These are phyloP conservation scores for Yamadazyma diospyri DNA, from an alignment of 1,139 yeast genomes.

Conservation along the genomic window DNA sequence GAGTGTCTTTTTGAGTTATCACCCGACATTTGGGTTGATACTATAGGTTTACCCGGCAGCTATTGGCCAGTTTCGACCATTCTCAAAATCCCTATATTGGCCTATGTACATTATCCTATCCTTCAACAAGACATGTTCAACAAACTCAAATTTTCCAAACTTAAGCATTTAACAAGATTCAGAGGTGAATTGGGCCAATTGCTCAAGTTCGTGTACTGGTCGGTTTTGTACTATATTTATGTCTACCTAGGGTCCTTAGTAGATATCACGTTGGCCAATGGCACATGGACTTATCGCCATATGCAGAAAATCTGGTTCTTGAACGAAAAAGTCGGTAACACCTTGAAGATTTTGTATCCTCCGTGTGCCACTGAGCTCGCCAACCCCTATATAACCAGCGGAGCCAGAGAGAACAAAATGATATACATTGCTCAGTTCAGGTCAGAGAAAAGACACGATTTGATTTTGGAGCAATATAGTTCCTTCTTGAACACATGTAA, in stretches of 20 bases:
- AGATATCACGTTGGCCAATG: conserved; percentile 69
- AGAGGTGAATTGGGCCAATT: conserved; percentile 23
- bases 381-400: conserved; percentile 18
- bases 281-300: conserved; percentile 88
- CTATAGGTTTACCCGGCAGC: conserved; percentile 89
- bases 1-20: conserved; percentile 68
- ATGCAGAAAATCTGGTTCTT: conserved; percentile 58
- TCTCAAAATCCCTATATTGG: conserved; percentile 68
- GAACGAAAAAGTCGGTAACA: conserved; percentile 20
- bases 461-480: conserved; percentile 63
- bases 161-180: conserved; percentile 17
- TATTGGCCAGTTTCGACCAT: conserved; percentile 52
- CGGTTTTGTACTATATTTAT: conserved; percentile 56
- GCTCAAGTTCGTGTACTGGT: conserved; percentile 71
- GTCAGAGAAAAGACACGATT: conserved; percentile 86
- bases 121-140: conserved; percentile 82
- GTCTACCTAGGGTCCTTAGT: conserved; percentile 64
- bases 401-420: conserved; percentile 51
- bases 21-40: conserved; percentile 93
- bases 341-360: conserved; percentile 65
- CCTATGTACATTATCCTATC: conserved; percentile 93
- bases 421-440: conserved; percentile 90
- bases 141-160: conserved; percentile 42
- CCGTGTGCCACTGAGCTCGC: conserved; percentile 69
- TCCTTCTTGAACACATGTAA: conserved; percentile 36